These are phyloP conservation scores for Moesziomyces parantarcticus DNA, from an alignment of 1,284 basidiomycete genomes.

Conservation along the genomic window DNA sequence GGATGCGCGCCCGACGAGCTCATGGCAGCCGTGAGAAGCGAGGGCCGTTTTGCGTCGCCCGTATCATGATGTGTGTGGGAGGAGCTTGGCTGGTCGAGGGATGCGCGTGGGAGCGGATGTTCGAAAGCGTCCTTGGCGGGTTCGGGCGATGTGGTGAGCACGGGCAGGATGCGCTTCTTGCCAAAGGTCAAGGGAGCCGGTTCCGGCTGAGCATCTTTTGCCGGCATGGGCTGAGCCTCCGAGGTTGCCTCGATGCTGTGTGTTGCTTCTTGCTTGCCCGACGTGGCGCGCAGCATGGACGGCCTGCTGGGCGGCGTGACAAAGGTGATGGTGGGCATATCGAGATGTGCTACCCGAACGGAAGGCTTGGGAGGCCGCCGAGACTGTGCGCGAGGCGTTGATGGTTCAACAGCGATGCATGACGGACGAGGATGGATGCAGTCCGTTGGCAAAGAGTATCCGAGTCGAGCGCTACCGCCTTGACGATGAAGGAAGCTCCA, in stretches of 20 bases:
- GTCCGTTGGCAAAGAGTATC: too few species aligned
- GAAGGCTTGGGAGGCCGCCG: too few species aligned
- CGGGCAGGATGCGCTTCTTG: slow-evolving; percentile 33
- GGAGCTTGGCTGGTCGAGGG: slow-evolving; percentile 9
- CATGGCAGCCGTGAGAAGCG: slow-evolving; percentile 26
- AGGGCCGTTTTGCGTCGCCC: slow-evolving; percentile 13
- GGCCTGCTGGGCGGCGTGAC: slow-evolving; percentile 35
- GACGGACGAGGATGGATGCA: too few species aligned
- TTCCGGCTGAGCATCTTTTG: slow-evolving; percentile 2
- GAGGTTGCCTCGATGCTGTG: slow-evolving; percentile 2
- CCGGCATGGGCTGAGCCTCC: neutral
- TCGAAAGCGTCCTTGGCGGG: slow-evolving; percentile 16
- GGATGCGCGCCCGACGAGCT: slow-evolving; percentile 12
- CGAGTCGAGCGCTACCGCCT: too few species aligned
- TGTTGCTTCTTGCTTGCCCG: slow-evolving; percentile 1
- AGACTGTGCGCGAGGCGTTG: too few species aligned
- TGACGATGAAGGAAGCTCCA: too few species aligned
- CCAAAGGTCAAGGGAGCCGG: slow-evolving; percentile 22
- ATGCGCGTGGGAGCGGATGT: slow-evolving; percentile 2
- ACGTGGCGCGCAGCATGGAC: slow-evolving; percentile 14
- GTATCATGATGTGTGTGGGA: neutral
- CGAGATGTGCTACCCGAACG: too few species aligned
- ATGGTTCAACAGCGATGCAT: too few species aligned
- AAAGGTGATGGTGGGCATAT: slow-evolving; percentile 42
- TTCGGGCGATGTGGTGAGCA: slow-evolving; percentile 35